Base-by-base conservation (phyloP, 2,329 filamentous ascomycete genomes). In the Ophiostoma quercus region DNA sequence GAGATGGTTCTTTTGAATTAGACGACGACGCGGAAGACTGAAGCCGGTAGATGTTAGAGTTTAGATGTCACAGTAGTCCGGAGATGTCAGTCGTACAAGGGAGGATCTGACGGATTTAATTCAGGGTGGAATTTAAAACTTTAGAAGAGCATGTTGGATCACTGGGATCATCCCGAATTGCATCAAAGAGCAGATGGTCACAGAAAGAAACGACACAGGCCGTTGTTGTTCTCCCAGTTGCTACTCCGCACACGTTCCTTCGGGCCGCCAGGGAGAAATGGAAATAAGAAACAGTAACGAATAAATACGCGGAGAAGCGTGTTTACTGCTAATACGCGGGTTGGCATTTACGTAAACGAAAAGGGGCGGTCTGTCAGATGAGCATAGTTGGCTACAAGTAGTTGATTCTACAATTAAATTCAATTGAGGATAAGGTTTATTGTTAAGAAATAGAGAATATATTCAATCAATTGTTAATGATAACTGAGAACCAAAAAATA, bases 241-340 rank as follows among this genome's bases (percentile, higher is more conserved):
- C 57, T 62, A 32, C 57, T 62, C 57, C 57, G 57, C 57, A 60
- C 25, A 62, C 25, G 57, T 62, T 62, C 25, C 57, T 32, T 62
- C 57, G 57, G 54, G 25, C 57, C 57, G 57, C 57, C 22, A 47
- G 16, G 57, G 57, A 19, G n/a, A 57, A 29, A 57, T 57, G 51
- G 51, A 57, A 57, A 57, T 57, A 25, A 57, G 47, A 22, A 22
- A 7, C 14, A 14, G 5, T 6, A 11, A 57, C 16, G 2, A 57
- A 25, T 0, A 25, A 22, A 34, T 32, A 62, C 57, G 57, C 57
- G 57, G 57, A 62, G 57, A 62, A 62, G 25, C 14, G 54, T n/a
- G 11, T 47, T n/a, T 47, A 16, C 16, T 43, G 43, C 16, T 47
- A 7, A 19, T 7, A 47, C 16, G 43, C 16, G 16, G 7, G 16